Percentiles rank a stretch among this genome's conserved stretches.
These are phyloP conservation scores for Phtheirospermum japonicum DNA, from an alignment of 257 asterid species.

Conservation along the genomic window DNA sequence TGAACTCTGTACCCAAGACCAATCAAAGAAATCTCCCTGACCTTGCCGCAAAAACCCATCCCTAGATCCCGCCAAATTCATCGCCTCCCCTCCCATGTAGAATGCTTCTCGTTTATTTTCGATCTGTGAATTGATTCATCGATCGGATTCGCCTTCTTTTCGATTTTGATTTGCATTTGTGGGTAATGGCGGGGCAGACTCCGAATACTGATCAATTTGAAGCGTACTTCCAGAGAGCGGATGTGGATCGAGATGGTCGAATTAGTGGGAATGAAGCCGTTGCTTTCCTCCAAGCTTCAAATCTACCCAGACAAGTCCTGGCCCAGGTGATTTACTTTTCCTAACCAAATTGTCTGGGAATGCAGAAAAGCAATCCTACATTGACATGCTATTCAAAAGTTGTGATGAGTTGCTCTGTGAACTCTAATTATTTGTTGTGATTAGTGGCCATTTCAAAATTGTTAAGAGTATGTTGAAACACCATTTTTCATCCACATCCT, in stretches of 20 bases:
- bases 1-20: slow-evolving; percentile 30
- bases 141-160: slow-evolving; percentile 33
- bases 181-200: slow-evolving; percentile 44
- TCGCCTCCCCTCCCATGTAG: slow-evolving; percentile 24
- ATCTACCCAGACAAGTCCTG: slow-evolving; percentile 78
- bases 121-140: slow-evolving; percentile 40
- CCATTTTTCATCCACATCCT: not conserved
- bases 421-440: slow-evolving; percentile 16
- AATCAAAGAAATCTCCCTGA: slow-evolving; percentile 18
- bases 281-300: slow-evolving; percentile 69
- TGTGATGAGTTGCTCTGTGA: slow-evolving; percentile 18
- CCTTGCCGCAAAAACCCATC: slow-evolving; percentile 12
- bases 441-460: slow-evolving; percentile 19
- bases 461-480: slow-evolving; percentile 1
- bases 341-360: not conserved
- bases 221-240: slow-evolving; percentile 77
- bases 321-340: slow-evolving; percentile 61
- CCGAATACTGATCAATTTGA: slow-evolving; percentile 76
- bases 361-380: slow-evolving; percentile 2
- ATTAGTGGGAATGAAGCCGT: slow-evolving; percentile 88
- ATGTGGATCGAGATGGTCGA: slow-evolving; percentile 95
- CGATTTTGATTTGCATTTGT: slow-evolving; percentile 21
- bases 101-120: slow-evolving; percentile 31
- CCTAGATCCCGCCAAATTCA: slow-evolving; percentile 29
- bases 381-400: slow-evolving; percentile 11